Percentiles rank a stretch among this genome's conserved stretches.
These are phyloP conservation scores for Penicillium expansum DNA, from an alignment of 2,329 filamentous ascomycete genomes.

Conservation along the genomic window DNA sequence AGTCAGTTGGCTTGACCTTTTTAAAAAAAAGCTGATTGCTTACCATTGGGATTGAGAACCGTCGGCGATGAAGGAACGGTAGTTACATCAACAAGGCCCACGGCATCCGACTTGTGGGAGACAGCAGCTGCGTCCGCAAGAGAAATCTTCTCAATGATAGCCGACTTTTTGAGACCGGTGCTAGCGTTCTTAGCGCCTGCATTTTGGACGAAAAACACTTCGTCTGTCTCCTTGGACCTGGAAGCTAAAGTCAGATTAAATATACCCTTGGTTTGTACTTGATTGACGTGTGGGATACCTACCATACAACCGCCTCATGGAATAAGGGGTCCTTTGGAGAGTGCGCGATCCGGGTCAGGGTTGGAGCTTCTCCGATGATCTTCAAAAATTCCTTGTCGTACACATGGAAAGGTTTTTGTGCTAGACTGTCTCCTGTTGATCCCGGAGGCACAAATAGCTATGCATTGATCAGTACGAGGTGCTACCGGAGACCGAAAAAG, in stretches of 20 bases:
- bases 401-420: constrained; percentile 12
- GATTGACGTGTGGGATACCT: not conserved
- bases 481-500: not conserved
- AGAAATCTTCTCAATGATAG: constrained; percentile 17
- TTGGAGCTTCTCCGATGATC: constrained; percentile 9
- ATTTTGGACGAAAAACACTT: constrained; percentile 22
- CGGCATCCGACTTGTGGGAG: constrained; percentile 13
- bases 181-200: constrained; percentile 15
- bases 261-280: not conserved
- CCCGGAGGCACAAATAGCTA: constrained; percentile 16
- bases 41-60: constrained; percentile 16
- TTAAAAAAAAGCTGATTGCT: not conserved
- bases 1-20: not conserved
- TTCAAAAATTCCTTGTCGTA: constrained; percentile 17
- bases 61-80: constrained; percentile 10
- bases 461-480: not conserved
- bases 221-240: constrained; percentile 16
- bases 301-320: constrained; percentile 20
- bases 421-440: constrained; percentile 9
- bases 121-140: constrained; percentile 16
- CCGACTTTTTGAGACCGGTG: constrained; percentile 13
- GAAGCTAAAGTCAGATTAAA: not conserved
- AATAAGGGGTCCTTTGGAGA: constrained; percentile 13
- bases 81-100: constrained; percentile 5
- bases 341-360: constrained; percentile 14